Evolutionary conservation across 805 yeast genomes (phyloP), one percentile per base, ranked within the genome.

Genomic region (Maudiozyma barnettii): DNA sequence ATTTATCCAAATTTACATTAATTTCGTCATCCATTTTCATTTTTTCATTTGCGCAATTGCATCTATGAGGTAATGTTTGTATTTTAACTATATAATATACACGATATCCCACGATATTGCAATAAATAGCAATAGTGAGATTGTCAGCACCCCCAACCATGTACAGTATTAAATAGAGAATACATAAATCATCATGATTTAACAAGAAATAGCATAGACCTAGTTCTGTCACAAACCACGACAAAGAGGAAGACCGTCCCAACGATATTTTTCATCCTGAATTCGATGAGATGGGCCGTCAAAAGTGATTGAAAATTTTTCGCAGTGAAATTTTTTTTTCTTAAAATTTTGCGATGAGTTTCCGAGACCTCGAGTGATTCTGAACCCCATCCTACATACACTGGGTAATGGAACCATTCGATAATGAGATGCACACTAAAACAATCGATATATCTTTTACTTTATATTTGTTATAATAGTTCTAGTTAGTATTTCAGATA

Each of bases 301-400:
- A 6, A 6, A 21, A 21, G 38, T 39, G 47, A 45, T 33, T 41
- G 33, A 45, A 45, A 45, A 40, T 21, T 45, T 39, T 38, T 16
- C 36, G 36, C 30, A 26, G 38, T 35, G 23, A 40, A 40, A 40
- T 23, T 40, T 45, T 45, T n/a, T 37, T 35, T 23, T 43, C 21
- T 38, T 41, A 33, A 47, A 47, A 39, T 33, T 45, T 43, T 45
- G 51, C 48, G 48, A 45, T 48, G 51, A 48, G 48, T 45, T 45
- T 41, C 26, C 35, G 22, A 26, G 33, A 23, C 20, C 18, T 22
- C 41, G 40, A 37, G 5, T 26, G 30, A 26, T 26, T 26, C 30
- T 26, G 2, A 26, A 26, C 30, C 30, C 30, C 30, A 26, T 26
- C 30, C 10, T 26, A 26, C 26, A 23, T 29, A 35, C 19, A 41